Evolutionary conservation across 768 basidiomycete genomes (phyloP).

Genomic region (Kwoniella sp.): DNA sequence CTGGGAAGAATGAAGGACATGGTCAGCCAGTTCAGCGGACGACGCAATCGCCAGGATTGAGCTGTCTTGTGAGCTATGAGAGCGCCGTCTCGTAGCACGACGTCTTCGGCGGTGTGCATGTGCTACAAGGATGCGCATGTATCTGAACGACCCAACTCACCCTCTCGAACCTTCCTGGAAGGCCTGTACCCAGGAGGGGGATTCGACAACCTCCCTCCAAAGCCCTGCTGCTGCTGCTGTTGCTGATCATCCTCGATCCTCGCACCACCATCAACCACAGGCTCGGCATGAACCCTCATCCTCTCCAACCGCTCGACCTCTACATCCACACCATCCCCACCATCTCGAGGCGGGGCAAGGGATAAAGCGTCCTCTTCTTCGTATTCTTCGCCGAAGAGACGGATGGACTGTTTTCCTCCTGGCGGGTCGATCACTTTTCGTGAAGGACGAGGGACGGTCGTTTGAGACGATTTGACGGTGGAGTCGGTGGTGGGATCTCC

Average conservation of each 20-base stretch:
- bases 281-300: constrained; percentile 45
- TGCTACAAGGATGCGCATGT: too few species aligned
- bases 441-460: constrained; percentile 46
- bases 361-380: constrained; percentile 54
- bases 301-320: constrained; percentile 48
- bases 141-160: too few species aligned
- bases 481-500: constrained; percentile 50
- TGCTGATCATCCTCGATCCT: constrained; percentile 39
- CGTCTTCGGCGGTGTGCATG: too few species aligned
- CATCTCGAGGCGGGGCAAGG: constrained; percentile 52
- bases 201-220: constrained; percentile 31
- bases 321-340: constrained; percentile 47
- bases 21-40: not conserved
- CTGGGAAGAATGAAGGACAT: constrained; percentile 20
- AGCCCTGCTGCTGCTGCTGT: constrained; percentile 6
- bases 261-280: constrained; percentile 34
- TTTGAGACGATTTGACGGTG: constrained; percentile 29
- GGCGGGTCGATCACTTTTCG: constrained; percentile 54
- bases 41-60: not conserved
- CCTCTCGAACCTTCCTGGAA: constrained; percentile 52
- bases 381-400: constrained; percentile 48
- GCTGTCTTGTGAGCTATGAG: not conserved
- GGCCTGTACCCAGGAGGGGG: constrained; percentile 47
- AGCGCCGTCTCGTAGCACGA: not conserved
- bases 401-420: constrained; percentile 48